phyloP scores from a whole-genome alignment of 306 rosid species.

The Pyrus pyrifolia region DNA sequence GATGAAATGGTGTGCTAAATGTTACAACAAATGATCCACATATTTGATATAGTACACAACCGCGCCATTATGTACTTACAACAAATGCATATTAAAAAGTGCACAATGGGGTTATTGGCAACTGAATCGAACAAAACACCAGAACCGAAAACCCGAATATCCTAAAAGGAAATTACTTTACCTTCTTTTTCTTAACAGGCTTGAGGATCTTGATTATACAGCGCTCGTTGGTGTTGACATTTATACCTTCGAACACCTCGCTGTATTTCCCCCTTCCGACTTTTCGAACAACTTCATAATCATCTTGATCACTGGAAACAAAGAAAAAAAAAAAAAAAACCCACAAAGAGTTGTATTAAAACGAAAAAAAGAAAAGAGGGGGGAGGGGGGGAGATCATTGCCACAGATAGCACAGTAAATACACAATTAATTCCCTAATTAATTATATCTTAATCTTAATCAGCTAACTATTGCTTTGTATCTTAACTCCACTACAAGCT shows the following conservation, averaged over 20 bases:
- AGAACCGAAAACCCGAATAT: background rate
- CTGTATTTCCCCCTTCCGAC: constrained; percentile 99
- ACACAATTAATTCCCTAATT: background rate
- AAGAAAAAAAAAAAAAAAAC: background rate
- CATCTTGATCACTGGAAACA: constrained; percentile 77
- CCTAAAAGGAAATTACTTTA: background rate
- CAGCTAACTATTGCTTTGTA: background rate
- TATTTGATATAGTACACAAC: background rate
- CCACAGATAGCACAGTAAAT: background rate
- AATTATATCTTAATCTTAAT: background rate
- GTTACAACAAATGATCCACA: background rate
- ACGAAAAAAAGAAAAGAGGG: background rate
- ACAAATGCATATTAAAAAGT: background rate
- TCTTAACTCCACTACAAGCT: background rate
- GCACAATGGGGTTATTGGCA: background rate
- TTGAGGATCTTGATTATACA: constrained; percentile 95
- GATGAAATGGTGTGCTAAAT: background rate
- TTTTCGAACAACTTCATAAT: constrained; percentile 93
- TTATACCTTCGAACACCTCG: constrained; percentile 93
- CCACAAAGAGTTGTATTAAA: background rate
- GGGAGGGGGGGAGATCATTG: background rate
- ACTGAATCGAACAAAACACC: background rate
- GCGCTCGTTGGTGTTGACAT: constrained; percentile 74
- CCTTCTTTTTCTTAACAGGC: constrained; percentile 99
- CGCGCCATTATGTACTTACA: background rate